These are phyloP conservation scores for Polytrichum commune DNA, from an alignment of 225 moss, liverwort and hornwort genomes.

Conservation along the genomic window DNA sequence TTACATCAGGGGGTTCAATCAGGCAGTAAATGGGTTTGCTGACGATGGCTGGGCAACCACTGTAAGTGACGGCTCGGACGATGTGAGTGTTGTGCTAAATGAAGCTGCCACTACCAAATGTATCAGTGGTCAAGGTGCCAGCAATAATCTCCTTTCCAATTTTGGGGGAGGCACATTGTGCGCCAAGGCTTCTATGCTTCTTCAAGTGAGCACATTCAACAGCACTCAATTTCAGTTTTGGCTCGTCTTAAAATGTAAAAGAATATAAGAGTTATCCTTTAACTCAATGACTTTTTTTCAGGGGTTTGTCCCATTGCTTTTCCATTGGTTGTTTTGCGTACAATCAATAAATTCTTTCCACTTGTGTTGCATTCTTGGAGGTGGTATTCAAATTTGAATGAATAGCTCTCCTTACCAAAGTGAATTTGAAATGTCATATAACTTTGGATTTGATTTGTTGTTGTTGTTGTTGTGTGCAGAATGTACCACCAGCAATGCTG, in stretches of 20 bases:
- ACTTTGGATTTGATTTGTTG: not conserved
- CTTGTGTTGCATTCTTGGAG: too few relatives aligned
- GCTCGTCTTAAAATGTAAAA: not conserved
- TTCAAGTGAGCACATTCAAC: slow-evolving; percentile 36
- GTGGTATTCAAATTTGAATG: too few relatives aligned
- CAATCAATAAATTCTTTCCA: too few relatives aligned
- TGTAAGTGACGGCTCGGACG: slow-evolving; percentile 66
- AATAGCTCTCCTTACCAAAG: too few relatives aligned
- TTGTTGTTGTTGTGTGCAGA: slow-evolving; percentile 37
- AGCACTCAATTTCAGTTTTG: not conserved
- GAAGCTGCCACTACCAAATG: slow-evolving; percentile 53
- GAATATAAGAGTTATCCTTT: too few relatives aligned
- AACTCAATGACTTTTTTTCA: too few relatives aligned
- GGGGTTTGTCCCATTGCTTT: too few relatives aligned
- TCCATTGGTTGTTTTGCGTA: too few relatives aligned
- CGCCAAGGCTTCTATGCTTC: slow-evolving; percentile 74
- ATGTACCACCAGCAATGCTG: slow-evolving; percentile 73
- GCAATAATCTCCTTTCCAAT: slow-evolving; percentile 44
- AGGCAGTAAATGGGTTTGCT: slow-evolving; percentile 74
- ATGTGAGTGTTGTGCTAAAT: slow-evolving; percentile 66
- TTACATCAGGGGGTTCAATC: slow-evolving; percentile 61
- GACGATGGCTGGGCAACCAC: slow-evolving; percentile 69
- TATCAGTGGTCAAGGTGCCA: slow-evolving; percentile 42
- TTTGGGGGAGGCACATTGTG: slow-evolving; percentile 66
- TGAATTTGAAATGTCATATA: too few relatives aligned